Conservation (phyloP, 257 asterid species). For the Ajuga chamaepitys region DNA sequence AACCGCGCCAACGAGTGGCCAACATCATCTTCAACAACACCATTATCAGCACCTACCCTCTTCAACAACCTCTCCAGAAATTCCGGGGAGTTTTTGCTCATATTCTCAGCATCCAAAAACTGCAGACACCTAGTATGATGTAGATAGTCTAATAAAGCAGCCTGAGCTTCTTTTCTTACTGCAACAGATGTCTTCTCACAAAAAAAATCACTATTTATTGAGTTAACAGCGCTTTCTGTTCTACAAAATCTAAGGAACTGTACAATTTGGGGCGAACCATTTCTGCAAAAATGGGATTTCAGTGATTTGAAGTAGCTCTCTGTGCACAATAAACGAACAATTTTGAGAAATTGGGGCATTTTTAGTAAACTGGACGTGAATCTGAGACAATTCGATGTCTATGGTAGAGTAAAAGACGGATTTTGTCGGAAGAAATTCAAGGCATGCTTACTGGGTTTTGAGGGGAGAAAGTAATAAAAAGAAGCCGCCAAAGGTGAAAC, state of each 20-base stretch:
- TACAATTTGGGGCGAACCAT: conserved; percentile 22
- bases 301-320: conserved; percentile 9
- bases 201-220: background rate
- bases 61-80: conserved; percentile 40
- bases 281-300: conserved; percentile 21
- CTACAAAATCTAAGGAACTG: conserved; percentile 27
- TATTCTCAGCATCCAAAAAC: conserved; percentile 56
- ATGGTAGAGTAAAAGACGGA: too few species aligned
- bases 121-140: conserved; percentile 58
- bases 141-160: conserved; percentile 53
- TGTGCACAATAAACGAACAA: background rate
- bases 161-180: conserved; percentile 43
- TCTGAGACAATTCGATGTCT: too few species aligned
- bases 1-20: conserved; percentile 36
- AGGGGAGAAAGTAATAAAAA: too few species aligned
- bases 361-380: too few species aligned
- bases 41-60: conserved; percentile 24
- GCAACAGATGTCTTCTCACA: conserved; percentile 13
- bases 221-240: conserved; percentile 16
- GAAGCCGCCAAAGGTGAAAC: too few species aligned
- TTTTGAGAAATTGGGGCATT: too few species aligned
- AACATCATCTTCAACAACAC: conserved; percentile 25
- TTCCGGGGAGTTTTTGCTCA: conserved; percentile 54
- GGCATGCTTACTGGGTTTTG: too few species aligned
- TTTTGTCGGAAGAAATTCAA: too few species aligned